Percentiles rank a stretch among this genome's conserved stretches.
Evolutionary conservation across 306 rosid genomes (phyloP).

Genomic region (Cicer judaicum): DNA sequence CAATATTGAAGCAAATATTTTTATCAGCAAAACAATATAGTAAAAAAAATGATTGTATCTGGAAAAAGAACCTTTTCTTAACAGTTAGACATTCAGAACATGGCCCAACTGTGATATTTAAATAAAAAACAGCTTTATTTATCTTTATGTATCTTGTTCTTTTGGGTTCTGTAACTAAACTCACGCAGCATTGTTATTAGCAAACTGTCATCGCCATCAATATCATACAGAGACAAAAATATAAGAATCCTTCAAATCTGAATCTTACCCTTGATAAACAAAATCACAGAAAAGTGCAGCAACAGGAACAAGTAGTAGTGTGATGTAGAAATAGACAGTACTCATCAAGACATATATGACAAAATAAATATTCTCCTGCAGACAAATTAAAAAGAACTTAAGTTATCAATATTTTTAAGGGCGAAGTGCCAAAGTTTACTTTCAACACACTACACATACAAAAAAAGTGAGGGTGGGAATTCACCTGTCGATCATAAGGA

Average conservation of each 20-base stretch:
- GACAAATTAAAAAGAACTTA: conserved; percentile 36
- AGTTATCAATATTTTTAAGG: conserved; percentile 23
- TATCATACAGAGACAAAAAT: conserved; percentile 30
- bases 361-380: conserved; percentile 88
- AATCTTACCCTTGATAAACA: conserved; percentile 82
- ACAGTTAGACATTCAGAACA: conserved; percentile 12
- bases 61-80: neutral
- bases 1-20: conserved; percentile 1
- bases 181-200: neutral
- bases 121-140: conserved; percentile 14
- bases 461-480: conserved; percentile 34
- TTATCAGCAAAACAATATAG: neutral
- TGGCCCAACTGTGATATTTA: conserved; percentile 12
- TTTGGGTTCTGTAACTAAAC: conserved; percentile 13
- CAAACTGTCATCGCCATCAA: conserved; percentile 14
- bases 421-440: conserved; percentile 16
- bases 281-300: conserved; percentile 89
- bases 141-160: conserved; percentile 13
- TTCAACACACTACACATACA: conserved; percentile 7
- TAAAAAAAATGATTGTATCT: conserved; percentile 16
- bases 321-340: conserved; percentile 78
- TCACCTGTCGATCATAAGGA: conserved; percentile 74
- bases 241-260: conserved; percentile 18
- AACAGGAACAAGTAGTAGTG: conserved; percentile 78
- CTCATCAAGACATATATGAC: conserved; percentile 90